Conservation (phyloP, 176 grass and related monocot species). For the Oryza australiensis region DNA sequence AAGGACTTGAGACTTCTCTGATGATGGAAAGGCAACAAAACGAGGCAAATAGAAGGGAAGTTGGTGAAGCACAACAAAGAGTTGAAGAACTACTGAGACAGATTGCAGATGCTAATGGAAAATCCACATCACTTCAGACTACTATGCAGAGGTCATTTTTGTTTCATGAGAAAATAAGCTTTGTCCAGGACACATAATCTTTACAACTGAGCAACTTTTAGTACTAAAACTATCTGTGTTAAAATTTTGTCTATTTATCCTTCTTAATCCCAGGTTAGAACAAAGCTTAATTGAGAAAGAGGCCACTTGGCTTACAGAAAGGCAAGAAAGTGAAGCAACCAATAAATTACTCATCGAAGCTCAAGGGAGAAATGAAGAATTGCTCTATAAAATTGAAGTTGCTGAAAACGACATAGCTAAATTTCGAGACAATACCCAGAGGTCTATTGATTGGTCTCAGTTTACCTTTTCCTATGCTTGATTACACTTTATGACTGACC, state of each 20-base stretch:
- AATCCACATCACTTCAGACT: conserved; percentile 48
- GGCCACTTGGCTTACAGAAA: conserved; percentile 47
- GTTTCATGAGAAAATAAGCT: conserved; percentile 28
- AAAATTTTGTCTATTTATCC: conserved; percentile 32
- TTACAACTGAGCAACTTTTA: not conserved
- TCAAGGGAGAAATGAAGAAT: conserved; percentile 50
- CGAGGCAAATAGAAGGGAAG: conserved; percentile 41
- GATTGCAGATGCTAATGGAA: conserved; percentile 57
- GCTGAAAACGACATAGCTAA: conserved; percentile 48
- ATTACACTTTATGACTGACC: conserved; percentile 20
- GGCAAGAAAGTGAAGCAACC: conserved; percentile 54
- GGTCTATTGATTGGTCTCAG: conserved; percentile 27
- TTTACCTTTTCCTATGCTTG: conserved; percentile 23
- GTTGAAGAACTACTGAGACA: conserved; percentile 53
- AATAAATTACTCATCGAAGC: conserved; percentile 58
- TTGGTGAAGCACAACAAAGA: conserved; percentile 52
- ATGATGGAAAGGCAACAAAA: conserved; percentile 45
- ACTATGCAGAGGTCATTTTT: conserved; percentile 61
- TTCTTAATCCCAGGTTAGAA: conserved; percentile 61
- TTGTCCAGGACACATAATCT: not conserved
- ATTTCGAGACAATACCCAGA: conserved; percentile 54
- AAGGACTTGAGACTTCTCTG: conserved; percentile 54
- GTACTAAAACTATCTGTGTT: not conserved
- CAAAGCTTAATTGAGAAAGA: conserved; percentile 58
- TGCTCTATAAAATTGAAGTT: conserved; percentile 52